Evolutionary conservation across 2,329 filamentous ascomycete species (phyloP).

Genomic region (Alternaria hordeiaustralica): DNA sequence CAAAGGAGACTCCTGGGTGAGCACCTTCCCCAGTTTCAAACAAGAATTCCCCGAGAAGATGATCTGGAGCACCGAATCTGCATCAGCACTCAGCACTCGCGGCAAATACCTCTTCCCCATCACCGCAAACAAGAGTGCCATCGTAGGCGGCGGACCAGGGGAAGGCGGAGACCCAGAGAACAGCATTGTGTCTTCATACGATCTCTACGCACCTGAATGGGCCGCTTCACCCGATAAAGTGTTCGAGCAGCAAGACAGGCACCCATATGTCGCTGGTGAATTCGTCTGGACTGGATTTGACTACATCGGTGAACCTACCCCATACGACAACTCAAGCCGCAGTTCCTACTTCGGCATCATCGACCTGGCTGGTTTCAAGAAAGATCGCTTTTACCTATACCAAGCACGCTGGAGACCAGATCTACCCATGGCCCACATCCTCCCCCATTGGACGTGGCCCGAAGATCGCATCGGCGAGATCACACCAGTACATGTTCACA

Average conservation of each 20-base stretch:
- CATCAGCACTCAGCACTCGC: slow-evolving; percentile 57
- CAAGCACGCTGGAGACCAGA: slow-evolving; percentile 62
- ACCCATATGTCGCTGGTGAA: slow-evolving; percentile 61
- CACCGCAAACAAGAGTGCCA: slow-evolving; percentile 46
- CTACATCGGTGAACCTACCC: slow-evolving; percentile 60
- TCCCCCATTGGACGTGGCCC: slow-evolving; percentile 65
- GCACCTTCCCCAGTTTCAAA: slow-evolving; percentile 56
- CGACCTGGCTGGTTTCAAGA: slow-evolving; percentile 64
- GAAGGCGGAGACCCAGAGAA: slow-evolving; percentile 45
- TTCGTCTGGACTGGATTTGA: slow-evolving; percentile 62
- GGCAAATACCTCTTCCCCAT: slow-evolving; percentile 63
- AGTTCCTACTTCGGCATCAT: slow-evolving; percentile 65
- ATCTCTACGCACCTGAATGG: slow-evolving; percentile 57
- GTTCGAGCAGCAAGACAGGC: slow-evolving; percentile 56
- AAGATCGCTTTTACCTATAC: slow-evolving; percentile 64
- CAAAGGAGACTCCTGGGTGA: slow-evolving; percentile 45
- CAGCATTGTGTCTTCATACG: slow-evolving; percentile 58
- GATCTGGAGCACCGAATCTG: slow-evolving; percentile 38
- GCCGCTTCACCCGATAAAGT: slow-evolving; percentile 62
- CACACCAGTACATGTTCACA: slow-evolving; percentile 63
- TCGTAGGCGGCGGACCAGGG: slow-evolving; percentile 44
- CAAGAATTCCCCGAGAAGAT: slow-evolving; percentile 56
- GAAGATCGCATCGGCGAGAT: slow-evolving; percentile 51
- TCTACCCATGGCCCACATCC: slow-evolving; percentile 58
- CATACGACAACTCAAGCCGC: slow-evolving; percentile 56